These are phyloP conservation scores for Oryza meridionalis DNA, from an alignment of 176 grass and related monocot genomes.

Conservation along the genomic window DNA sequence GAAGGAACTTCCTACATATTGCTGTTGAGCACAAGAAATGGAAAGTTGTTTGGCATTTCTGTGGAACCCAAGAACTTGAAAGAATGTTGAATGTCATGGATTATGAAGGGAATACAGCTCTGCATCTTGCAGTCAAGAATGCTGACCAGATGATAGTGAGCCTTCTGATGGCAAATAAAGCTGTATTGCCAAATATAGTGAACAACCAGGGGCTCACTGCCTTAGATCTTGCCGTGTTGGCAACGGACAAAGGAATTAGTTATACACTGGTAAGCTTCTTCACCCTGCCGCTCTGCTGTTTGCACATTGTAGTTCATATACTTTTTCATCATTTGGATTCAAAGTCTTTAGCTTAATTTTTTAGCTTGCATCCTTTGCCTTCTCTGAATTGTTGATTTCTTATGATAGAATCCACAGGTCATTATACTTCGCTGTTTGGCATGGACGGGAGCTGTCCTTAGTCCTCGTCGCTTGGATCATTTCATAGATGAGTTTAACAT, in stretches of 20 bases:
- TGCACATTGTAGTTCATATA: conserved; percentile 27
- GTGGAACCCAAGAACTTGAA: conserved; percentile 40
- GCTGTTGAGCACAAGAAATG: conserved; percentile 53
- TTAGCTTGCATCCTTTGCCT: conserved; percentile 25
- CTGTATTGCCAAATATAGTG: conserved; percentile 55
- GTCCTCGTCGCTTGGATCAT: conserved; percentile 57
- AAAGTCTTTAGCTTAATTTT: conserved; percentile 1
- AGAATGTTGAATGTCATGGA: conserved; percentile 74
- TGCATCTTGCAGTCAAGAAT: conserved; percentile 63
- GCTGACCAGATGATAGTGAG: conserved; percentile 57
- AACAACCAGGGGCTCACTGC: conserved; percentile 66
- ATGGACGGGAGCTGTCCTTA: conserved; percentile 63
- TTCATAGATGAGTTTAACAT: conserved; percentile 54
- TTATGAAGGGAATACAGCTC: conserved; percentile 70
- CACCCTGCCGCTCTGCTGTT: not conserved
- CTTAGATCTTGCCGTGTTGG: conserved; percentile 67
- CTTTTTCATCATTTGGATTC: not conserved
- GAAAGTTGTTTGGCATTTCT: conserved; percentile 55
- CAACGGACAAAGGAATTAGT: conserved; percentile 50
- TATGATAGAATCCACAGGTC: conserved; percentile 70
- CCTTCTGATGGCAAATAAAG: conserved; percentile 53
- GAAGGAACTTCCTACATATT: conserved; percentile 73
- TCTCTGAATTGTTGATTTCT: conserved; percentile 58
- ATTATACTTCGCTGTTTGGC: conserved; percentile 65
- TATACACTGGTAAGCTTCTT: conserved; percentile 60